These are phyloP conservation scores for Aspergillus floridensis DNA, from an alignment of 2,329 filamentous ascomycete genomes.

Conservation along the genomic window DNA sequence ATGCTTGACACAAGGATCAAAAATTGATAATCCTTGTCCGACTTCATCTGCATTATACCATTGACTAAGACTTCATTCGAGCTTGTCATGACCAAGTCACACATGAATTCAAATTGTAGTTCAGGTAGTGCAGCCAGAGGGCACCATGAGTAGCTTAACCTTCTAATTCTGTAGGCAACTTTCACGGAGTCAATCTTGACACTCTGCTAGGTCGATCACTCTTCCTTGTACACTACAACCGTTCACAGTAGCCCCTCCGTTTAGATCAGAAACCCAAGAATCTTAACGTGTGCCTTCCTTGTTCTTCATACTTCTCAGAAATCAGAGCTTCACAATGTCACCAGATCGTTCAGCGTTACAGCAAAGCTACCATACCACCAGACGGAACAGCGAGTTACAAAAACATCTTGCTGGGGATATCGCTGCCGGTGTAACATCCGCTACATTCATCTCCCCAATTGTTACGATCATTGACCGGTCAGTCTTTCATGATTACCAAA, in stretches of 20 bases:
- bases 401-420: conserved; percentile 24
- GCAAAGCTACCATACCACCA: not conserved
- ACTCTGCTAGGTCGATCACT: too few species aligned
- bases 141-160: too few species aligned
- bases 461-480: conserved; percentile 31
- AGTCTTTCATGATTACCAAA: not conserved
- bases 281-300: not conserved
- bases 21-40: too few species aligned
- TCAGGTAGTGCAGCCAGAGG: not conserved
- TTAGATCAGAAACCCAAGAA: not conserved
- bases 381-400: not conserved
- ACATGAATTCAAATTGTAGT: too few species aligned
- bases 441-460: conserved; percentile 25
- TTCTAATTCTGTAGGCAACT: too few species aligned
- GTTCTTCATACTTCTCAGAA: not conserved
- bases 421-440: conserved; percentile 24
- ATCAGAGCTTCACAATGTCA: not conserved
- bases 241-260: not conserved
- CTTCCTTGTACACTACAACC: not conserved
- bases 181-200: not conserved
- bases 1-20: too few species aligned
- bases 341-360: not conserved
- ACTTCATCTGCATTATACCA: too few species aligned
- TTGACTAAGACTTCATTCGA: too few species aligned
- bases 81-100: too few species aligned